These are phyloP conservation scores for Cymbopogon flexuosus DNA, from an alignment of 202 grass and related monocot genomes.

Conservation along the genomic window DNA sequence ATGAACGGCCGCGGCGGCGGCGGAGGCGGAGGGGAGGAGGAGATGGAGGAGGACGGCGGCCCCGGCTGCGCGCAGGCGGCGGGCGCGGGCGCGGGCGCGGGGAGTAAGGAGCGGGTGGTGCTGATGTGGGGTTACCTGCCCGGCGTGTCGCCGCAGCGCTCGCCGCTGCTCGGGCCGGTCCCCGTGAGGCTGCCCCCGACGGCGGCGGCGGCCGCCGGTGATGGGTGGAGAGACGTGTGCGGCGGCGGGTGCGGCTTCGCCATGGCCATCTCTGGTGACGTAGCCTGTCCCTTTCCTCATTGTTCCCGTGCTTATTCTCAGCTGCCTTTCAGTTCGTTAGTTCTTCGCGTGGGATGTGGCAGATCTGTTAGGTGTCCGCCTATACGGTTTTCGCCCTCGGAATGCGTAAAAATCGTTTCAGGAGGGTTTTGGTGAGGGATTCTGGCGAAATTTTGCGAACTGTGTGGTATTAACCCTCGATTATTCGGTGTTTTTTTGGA, in stretches of 20 bases:
- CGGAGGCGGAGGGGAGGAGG: conserved; percentile 37
- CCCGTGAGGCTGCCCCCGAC: conserved; percentile 56
- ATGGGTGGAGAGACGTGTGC: conserved; percentile 78
- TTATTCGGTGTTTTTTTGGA: no score
- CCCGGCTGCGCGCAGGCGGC: neutral
- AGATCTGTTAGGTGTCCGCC: conserved; percentile 37
- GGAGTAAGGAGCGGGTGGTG: conserved; percentile 55
- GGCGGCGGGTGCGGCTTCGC: conserved; percentile 96
- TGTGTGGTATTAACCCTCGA: neutral
- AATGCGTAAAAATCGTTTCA: neutral
- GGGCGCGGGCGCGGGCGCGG: neutral
- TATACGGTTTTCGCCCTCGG: neutral
- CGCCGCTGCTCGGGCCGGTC: conserved; percentile 78
- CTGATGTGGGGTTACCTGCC: conserved; percentile 99
- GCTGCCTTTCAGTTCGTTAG: neutral
- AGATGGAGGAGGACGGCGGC: conserved; percentile 59
- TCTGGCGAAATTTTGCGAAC: neutral
- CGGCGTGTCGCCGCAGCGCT: conserved; percentile 79
- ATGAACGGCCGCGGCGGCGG: conserved; percentile 69
- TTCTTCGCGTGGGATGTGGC: neutral
- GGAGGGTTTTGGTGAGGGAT: neutral
- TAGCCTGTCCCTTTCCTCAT: conserved; percentile 26
- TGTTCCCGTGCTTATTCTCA: conserved; percentile 16
- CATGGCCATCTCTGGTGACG: conserved; percentile 85
- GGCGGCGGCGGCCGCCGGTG: conserved; percentile 41